A percentile compares a stretch with the other conserved stretches of the same genome.
Evolutionary conservation across 2,329 filamentous ascomycete species (phyloP).

Genomic region (Aspergillus alliaceus): DNA sequence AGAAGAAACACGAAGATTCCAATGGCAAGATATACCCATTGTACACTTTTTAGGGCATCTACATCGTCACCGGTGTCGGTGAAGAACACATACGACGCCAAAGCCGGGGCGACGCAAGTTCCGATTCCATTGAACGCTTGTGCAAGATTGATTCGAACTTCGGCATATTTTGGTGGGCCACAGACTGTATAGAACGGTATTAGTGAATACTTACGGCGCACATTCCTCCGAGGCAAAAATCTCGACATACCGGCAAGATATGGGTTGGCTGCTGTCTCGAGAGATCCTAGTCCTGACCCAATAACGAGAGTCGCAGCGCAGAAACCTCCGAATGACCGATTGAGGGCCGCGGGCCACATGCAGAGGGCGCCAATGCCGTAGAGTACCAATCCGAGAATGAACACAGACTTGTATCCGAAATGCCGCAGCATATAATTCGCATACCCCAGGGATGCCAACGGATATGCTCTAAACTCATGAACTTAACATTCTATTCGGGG

Average conservation of each 20-base stretch:
- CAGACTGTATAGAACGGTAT: constrained; percentile 54
- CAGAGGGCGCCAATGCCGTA: constrained; percentile 75
- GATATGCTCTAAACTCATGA: constrained; percentile 47
- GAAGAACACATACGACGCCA: constrained; percentile 75
- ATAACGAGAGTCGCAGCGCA: constrained; percentile 71
- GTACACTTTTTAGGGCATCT: constrained; percentile 64
- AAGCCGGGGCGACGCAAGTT: constrained; percentile 69
- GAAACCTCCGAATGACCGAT: constrained; percentile 72
- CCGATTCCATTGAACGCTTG: constrained; percentile 78
- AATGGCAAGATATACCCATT: constrained; percentile 80
- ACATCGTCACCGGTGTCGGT: constrained; percentile 59
- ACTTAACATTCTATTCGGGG: background rate
- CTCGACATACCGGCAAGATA: constrained; percentile 60
- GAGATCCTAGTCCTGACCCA: constrained; percentile 69
- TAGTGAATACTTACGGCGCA: constrained; percentile 29
- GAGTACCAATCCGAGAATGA: constrained; percentile 70
- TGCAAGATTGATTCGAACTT: constrained; percentile 74
- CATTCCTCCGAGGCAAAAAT: background rate
- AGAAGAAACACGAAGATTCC: constrained; percentile 69
- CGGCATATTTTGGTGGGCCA: constrained; percentile 71
- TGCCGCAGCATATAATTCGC: constrained; percentile 64
- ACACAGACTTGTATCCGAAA: constrained; percentile 77
- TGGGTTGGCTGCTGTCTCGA: constrained; percentile 77
- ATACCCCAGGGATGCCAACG: constrained; percentile 54
- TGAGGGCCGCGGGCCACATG: constrained; percentile 79